These are phyloP conservation scores for Sporothrix euskadiensis DNA, from an alignment of 2,329 filamentous ascomycete species.

Conservation along the genomic window DNA sequence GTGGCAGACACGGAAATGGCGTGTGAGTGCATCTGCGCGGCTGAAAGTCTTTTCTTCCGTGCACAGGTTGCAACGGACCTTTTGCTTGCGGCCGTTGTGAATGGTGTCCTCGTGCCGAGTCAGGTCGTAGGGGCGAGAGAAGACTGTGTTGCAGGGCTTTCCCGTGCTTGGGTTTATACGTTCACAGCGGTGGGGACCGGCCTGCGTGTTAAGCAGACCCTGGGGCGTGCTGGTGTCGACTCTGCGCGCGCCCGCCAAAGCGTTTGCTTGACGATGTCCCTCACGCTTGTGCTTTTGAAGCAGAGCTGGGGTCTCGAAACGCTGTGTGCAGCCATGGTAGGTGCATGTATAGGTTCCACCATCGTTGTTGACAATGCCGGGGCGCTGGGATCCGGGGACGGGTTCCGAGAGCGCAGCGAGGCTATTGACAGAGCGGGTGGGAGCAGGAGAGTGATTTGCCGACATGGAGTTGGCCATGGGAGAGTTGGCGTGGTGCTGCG, in stretches of 20 bases:
- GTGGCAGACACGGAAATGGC: conserved; percentile 93
- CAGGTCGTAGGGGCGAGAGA: conserved; percentile 93
- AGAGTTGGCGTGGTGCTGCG: conserved; percentile 30
- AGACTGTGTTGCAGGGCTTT: conserved; percentile 91
- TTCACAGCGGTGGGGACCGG: conserved; percentile 89
- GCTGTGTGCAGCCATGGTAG: conserved; percentile 83
- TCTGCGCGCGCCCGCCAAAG: conserved; percentile 43
- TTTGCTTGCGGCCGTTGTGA: conserved; percentile 90
- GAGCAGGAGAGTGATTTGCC: conserved; percentile 18
- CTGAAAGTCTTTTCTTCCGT: conserved; percentile 97
- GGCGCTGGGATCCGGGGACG: conserved; percentile 46
- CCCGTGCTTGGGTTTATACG: conserved; percentile 92
- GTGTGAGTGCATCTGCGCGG: conserved; percentile 87
- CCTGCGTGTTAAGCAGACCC: conserved; percentile 74
- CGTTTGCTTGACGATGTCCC: conserved; percentile 76
- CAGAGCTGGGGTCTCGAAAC: conserved; percentile 83
- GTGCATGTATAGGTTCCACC: conserved; percentile 94
- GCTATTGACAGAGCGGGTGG: conserved; percentile 36
- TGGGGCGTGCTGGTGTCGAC: conserved; percentile 49
- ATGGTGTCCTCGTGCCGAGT: conserved; percentile 97
- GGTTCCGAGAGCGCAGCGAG: conserved; percentile 34
- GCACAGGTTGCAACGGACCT: conserved; percentile 89
- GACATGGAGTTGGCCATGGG: conserved; percentile 1
- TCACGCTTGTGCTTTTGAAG: conserved; percentile 96
- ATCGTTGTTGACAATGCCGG: conserved; percentile 67